Evolutionary conservation across 306 rosid genomes (phyloP), one percentile per base, ranked within the genome.

Genomic region (Gastrolobium bilobum): DNA sequence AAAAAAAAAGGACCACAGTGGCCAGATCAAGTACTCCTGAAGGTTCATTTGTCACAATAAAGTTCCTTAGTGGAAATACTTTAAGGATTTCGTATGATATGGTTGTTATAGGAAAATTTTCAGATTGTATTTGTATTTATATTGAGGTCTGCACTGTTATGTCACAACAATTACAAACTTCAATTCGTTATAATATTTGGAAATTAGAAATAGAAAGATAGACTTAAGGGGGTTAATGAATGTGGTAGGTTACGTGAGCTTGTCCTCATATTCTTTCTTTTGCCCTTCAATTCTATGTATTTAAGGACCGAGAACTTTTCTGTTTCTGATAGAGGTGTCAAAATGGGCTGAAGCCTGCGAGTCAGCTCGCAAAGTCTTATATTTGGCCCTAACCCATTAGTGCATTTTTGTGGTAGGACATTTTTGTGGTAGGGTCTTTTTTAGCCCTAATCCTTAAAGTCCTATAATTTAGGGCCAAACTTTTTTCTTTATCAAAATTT

Each of bases 91-190:
- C 63, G 38, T 68, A 33, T n/a, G 62, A 66, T 31, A 46, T 48
- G 72, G 64, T 30, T 30, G 75, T 46, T 65, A 10, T 13, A 46
- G 71, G 65, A 54, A 76, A 68, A 48, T 40, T 72, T 26, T 33
- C 62, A 73, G 15, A 64, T 63, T 29, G 10, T 13, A 38, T 44
- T 43, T 7, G 42, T 59, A 57, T 38, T 63, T 26, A 15, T 57
- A 30, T 30, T 33, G 43, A 10, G 66, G 33, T 9, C 26, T 20
- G 2, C 7, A 76, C 34, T 48, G 38, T 52, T 40, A 6, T 11
- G 6, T 52, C 6, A 0, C 15, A n/a, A n/a, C n/a, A 51, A 20
- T 34, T 48, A 20, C 29, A 40, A 73, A 40, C 43, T 57, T 72
- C n/a, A 3, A 26, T 73, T 43, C 29, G 15, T 6, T 31, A 62